Conservation (phyloP, 2,329 filamentous ascomycete genomes). For the Ophiostoma himal-ulmi region DNA sequence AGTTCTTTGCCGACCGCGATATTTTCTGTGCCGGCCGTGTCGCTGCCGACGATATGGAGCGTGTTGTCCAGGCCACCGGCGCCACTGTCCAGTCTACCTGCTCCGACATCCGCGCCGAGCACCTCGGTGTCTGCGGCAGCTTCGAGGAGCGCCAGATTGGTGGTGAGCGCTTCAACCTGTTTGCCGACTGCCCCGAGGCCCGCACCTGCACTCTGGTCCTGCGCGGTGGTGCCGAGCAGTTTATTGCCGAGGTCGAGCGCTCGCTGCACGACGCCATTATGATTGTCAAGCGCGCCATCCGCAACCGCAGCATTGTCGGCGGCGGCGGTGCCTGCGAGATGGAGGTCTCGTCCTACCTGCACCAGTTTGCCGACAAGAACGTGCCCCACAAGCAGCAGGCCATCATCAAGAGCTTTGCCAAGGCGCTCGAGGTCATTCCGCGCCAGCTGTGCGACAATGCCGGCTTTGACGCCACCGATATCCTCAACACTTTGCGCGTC, state of each 20-base stretch:
- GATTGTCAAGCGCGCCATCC: slow-evolving; percentile 98
- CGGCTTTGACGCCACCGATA: slow-evolving; percentile 96
- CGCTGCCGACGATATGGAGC: slow-evolving; percentile 84
- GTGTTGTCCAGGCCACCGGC: slow-evolving; percentile 89
- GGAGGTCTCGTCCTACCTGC: slow-evolving; percentile 91
- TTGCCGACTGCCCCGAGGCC: slow-evolving; percentile 88
- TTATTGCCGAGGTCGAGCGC: slow-evolving; percentile 97
- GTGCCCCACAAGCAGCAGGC: slow-evolving; percentile 92
- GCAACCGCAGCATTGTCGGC: slow-evolving; percentile 89
- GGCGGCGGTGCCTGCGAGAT: slow-evolving; percentile 94
- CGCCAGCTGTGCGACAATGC: slow-evolving; percentile 98
- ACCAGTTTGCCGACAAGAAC: slow-evolving; percentile 87
- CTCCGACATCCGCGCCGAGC: slow-evolving; percentile 83
- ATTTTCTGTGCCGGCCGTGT: slow-evolving; percentile 98
- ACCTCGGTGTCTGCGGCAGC: slow-evolving; percentile 80
- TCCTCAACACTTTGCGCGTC: slow-evolving; percentile 90
- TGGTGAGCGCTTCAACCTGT: slow-evolving; percentile 96
- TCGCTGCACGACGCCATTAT: slow-evolving; percentile 98
- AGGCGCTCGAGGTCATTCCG: slow-evolving; percentile 93
- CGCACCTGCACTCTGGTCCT: slow-evolving; percentile 96
- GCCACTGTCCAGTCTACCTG: slow-evolving; percentile 92
- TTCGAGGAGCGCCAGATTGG: slow-evolving; percentile 98
- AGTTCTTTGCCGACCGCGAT: slow-evolving; percentile 96
- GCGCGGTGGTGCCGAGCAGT: slow-evolving; percentile 94
- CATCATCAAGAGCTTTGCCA: slow-evolving; percentile 96